Evolutionary conservation across 1,139 yeast species (phyloP), one percentile per base, ranked within the genome.

Genomic region (Wickerhamiella pararugosa): DNA sequence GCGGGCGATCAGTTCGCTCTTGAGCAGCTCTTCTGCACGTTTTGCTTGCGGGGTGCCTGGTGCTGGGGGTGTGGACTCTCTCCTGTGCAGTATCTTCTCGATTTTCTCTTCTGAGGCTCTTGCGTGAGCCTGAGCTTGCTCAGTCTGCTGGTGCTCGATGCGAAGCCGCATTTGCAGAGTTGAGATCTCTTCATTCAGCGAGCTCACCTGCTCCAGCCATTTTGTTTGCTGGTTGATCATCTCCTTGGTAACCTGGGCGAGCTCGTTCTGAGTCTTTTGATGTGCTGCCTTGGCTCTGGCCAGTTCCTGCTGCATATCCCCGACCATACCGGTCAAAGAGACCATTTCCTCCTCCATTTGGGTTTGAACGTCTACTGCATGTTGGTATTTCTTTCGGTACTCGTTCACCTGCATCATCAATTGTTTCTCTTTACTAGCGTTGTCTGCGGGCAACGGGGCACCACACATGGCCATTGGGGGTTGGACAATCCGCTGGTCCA

Each of bases 191-290:
- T 50, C 50, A 36, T 52, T 54, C 37, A 51, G 51, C 7, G 48
- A 49, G 9, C 52, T 50, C 32, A 58, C 59, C 42, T 53, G 55
- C 41, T 58, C 60, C 25, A 59, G 49, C 59, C 61, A 60, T 34
- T 46, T 51, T 34, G 55, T 53, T 44, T 61, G 62, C 41, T 56
- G 57, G 41, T 61, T 59, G 36, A 60, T 53, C 41, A 55, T 51
- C 34, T 52, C 57, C 49, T 55, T 53, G 27, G 58, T 48, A n/a
- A 43, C 39, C 35, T 50, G 48, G 1, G 52, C 52, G 21, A 48
- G 34, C 28, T 51, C 52, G 39, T 55, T 56, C 4, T 29, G 32
- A n/a, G 30, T n/a, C 29, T 33, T 29, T 4, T 15, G 21, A 15
- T 15, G 21, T 4, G 21, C 21, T 26, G 15, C 25, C 29, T 29